phyloP scores from a whole-genome alignment of 257 asterid species.

The Craterostigma plantagineum region DNA sequence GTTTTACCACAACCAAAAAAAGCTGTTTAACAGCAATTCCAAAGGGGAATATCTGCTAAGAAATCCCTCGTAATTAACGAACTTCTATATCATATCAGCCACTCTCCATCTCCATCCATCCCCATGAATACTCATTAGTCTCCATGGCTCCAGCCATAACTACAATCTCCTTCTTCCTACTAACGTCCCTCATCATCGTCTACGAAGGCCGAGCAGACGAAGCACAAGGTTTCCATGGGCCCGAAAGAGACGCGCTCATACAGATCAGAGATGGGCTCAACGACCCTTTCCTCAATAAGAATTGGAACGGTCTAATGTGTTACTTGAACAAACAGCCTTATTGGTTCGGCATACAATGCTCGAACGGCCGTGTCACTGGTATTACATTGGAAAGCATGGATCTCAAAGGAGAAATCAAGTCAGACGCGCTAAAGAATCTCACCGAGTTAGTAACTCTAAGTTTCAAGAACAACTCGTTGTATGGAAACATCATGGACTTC shows the following conservation, averaged over 20 bases:
- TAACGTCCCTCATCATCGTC: background rate
- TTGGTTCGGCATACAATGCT: slow-evolving; percentile 47
- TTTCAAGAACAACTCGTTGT: slow-evolving; percentile 36
- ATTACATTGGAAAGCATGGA: slow-evolving; percentile 28
- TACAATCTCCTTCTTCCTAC: no score
- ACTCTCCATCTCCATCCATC: no score
- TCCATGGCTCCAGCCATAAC: no score
- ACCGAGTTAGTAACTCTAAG: slow-evolving; percentile 30
- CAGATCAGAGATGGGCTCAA: slow-evolving; percentile 21
- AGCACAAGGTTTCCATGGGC: slow-evolving; percentile 28
- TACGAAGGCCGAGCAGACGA: background rate
- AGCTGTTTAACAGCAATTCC: no score
- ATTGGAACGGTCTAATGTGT: slow-evolving; percentile 51
- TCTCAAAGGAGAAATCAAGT: slow-evolving; percentile 26
- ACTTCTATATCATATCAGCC: no score
- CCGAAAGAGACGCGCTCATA: slow-evolving; percentile 42
- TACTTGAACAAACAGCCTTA: slow-evolving; percentile 25
- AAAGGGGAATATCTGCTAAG: no score
- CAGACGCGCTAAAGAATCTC: slow-evolving; percentile 26
- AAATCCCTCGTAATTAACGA: no score
- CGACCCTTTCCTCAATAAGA: slow-evolving; percentile 18
- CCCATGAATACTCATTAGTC: no score
- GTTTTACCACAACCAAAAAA: no score
- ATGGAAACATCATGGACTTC: slow-evolving; percentile 37
- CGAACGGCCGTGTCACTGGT: slow-evolving; percentile 40